phyloP scores from a whole-genome alignment of 805 yeast genomes.

The Blastobotrys parvus region DNA sequence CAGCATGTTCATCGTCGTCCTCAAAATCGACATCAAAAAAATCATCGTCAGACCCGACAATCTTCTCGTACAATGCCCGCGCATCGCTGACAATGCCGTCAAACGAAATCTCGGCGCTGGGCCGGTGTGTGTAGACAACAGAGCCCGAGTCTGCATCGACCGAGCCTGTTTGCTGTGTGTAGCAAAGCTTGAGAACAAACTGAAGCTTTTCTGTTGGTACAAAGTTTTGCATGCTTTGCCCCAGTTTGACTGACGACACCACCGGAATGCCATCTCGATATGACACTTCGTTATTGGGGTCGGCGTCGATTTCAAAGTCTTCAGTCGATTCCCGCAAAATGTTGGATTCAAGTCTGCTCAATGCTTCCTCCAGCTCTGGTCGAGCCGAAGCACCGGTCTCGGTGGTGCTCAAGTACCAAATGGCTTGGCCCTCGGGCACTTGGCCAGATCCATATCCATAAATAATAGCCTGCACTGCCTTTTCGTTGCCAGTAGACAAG shows the following conservation, averaged over 20 bases:
- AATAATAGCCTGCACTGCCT: conserved; percentile 78
- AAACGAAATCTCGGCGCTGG: conserved; percentile 60
- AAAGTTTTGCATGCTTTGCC: conserved; percentile 76
- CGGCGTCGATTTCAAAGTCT: conserved; percentile 46
- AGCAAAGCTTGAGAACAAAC: conserved; percentile 52
- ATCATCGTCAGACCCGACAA: conserved; percentile 92
- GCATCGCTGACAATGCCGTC: conserved; percentile 87
- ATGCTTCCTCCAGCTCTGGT: conserved; percentile 71
- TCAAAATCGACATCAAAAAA: conserved; percentile 95
- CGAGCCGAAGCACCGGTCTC: conserved; percentile 61
- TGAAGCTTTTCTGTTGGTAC: conserved; percentile 69
- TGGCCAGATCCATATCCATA: conserved; percentile 83
- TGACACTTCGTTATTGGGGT: conserved; percentile 47
- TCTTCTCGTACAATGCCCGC: conserved; percentile 58
- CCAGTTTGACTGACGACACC: conserved; percentile 74
- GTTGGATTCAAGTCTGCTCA: conserved; percentile 68
- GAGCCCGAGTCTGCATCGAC: conserved; percentile 7
- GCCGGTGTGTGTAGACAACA: conserved; percentile 7
- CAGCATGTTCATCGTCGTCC: conserved; percentile 70
- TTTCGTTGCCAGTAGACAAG: conserved; percentile 52
- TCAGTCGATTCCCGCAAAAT: conserved; percentile 71
- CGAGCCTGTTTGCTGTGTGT: conserved; percentile 37
- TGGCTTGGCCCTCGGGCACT: conserved; percentile 77
- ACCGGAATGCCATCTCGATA: conserved; percentile 55
- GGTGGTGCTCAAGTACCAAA: conserved; percentile 82